Percentiles rank a stretch among this genome's conserved stretches.
These are phyloP conservation scores for Plectosphaerella cucumerina DNA, from an alignment of 2,329 filamentous ascomycete species.

Conservation along the genomic window DNA sequence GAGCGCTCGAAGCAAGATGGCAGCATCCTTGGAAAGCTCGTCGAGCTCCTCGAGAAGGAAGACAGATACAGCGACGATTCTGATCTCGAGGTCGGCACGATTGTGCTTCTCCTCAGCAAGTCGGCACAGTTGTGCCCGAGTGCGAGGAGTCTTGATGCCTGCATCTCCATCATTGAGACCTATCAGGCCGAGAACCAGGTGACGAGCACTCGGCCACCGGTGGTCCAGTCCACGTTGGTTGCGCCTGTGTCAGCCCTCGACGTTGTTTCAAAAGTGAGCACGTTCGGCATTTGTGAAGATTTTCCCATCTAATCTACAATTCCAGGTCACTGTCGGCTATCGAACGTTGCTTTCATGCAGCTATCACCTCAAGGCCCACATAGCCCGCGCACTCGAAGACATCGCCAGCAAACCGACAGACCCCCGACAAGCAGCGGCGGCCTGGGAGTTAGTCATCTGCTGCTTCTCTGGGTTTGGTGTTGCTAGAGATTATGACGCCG, in stretches of 20 bases:
- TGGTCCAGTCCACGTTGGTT: too few species aligned
- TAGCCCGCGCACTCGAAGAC: background rate
- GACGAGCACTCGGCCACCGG: background rate
- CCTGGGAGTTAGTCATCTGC: background rate
- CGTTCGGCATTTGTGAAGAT: background rate
- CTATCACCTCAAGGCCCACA: background rate
- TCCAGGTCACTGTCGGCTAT: background rate
- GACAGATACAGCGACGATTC: background rate
- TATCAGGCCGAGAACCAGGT: background rate
- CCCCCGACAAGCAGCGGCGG: background rate
- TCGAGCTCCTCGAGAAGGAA: background rate
- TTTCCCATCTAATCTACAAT: background rate
- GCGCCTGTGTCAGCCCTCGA: background rate
- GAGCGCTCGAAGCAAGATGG: background rate
- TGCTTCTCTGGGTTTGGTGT: slow-evolving; percentile 1
- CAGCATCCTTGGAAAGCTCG: background rate
- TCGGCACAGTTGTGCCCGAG: background rate
- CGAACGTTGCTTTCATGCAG: background rate
- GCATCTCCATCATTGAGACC: background rate
- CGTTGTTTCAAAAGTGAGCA: background rate
- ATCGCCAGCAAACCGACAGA: background rate
- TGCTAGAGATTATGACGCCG: background rate
- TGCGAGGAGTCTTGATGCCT: background rate
- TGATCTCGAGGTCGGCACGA: background rate
- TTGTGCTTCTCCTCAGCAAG: background rate